A percentile compares a stretch with the other conserved stretches of the same genome.
phyloP scores from a whole-genome alignment of 345 rosid genomes.

The Rhodamnia rubescens region DNA sequence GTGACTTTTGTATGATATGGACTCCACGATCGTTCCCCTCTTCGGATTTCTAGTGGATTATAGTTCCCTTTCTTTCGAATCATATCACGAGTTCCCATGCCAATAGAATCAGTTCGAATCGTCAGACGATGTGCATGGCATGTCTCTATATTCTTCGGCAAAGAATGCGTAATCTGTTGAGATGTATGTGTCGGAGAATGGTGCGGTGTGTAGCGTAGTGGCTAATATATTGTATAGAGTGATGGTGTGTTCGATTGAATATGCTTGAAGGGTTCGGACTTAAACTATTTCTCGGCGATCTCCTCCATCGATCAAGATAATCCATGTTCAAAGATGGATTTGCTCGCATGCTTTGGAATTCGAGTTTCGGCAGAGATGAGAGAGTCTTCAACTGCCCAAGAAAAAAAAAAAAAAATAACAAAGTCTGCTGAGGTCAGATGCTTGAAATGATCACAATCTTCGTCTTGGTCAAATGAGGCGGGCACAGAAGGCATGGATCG shows the following conservation, averaged over 20 bases:
- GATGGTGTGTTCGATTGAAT: too few species aligned
- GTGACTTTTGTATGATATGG: not conserved
- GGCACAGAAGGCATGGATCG: not conserved
- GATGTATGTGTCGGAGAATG: too few species aligned
- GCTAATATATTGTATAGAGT: too few species aligned
- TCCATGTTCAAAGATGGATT: not conserved
- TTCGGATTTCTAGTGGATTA: not conserved
- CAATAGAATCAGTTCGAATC: not conserved
- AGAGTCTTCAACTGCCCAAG: not conserved
- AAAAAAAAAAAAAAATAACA: not conserved
- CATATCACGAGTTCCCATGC: not conserved
- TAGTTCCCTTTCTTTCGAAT: not conserved
- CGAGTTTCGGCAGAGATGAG: too few species aligned
- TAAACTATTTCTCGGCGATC: too few species aligned
- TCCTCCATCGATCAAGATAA: too few species aligned
- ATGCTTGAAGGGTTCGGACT: too few species aligned
- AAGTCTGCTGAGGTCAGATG: not conserved
- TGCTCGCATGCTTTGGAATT: not conserved
- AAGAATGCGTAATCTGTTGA: fast-evolving
- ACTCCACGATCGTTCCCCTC: not conserved
- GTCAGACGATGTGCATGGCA: not conserved
- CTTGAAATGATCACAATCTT: not conserved
- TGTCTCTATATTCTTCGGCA: not conserved
- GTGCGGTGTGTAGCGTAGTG: too few species aligned
- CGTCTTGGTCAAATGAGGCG: not conserved